Evolutionary conservation across 768 basidiomycete species (phyloP).

Genomic region (Rhodotorula diobovata): DNA sequence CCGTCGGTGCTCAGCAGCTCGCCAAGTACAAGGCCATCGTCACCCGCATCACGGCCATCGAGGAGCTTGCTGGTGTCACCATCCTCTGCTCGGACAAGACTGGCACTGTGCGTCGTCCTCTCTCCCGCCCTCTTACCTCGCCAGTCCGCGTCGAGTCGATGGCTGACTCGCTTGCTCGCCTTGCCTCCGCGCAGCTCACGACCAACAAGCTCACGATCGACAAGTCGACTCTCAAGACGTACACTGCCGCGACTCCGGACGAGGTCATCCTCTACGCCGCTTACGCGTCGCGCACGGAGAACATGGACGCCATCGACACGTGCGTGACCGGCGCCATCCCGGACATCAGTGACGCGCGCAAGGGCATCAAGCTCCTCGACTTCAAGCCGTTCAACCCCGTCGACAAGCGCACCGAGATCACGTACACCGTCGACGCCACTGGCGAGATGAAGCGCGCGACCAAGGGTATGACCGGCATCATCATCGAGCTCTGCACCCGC

Average conservation of each 20-base stretch:
- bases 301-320: conserved; percentile 93
- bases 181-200: conserved; percentile 57
- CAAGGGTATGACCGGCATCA: conserved; percentile 98
- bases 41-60: conserved; percentile 98
- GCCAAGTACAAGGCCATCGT: conserved; percentile 99
- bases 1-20: conserved; percentile 96
- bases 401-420: conserved; percentile 98
- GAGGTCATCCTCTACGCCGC: conserved; percentile 90
- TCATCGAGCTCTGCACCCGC: conserved; percentile 93
- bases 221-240: conserved; percentile 81
- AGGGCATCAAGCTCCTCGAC: conserved; percentile 90
- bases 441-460: conserved; percentile 97
- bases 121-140: not conserved
- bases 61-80: conserved; percentile 96
- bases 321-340: conserved; percentile 70
- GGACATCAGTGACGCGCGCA: conserved; percentile 68
- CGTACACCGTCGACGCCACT: conserved; percentile 87
- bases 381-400: conserved; percentile 99
- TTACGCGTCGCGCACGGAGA: conserved; percentile 96
- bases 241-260: conserved; percentile 74
- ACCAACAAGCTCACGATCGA: conserved; percentile 99
- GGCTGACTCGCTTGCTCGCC: not conserved
- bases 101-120: conserved; percentile 35
- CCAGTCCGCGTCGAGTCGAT: too few relatives aligned
- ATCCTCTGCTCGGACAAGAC: conserved; percentile 96